Evolutionary conservation across 2,329 filamentous ascomycete species (phyloP), one percentile per base, ranked within the genome.

Genomic region (Grosmannia huntii): DNA sequence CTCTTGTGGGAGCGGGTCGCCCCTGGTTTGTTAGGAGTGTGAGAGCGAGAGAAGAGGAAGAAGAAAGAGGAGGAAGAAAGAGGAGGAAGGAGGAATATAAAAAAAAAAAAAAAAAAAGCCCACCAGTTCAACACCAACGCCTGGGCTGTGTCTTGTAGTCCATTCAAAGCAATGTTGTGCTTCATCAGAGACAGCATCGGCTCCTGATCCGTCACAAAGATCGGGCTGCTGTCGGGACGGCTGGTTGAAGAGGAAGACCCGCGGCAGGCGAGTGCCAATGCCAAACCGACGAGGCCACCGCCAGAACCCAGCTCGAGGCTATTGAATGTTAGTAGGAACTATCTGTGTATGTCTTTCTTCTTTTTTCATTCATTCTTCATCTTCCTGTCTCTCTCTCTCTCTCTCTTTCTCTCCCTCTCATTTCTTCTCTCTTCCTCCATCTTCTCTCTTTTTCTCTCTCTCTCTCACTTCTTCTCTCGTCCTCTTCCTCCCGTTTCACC

Each of bases 221-320:
- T 16, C 21, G 48, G 25, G 19, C 38, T 27, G 21, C 46, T 49
- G 11, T 14, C 46, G 46, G 21, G 21, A 21, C 46, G 21, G 96
- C 70, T n/a, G 9, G 7, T 12, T 16, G 25, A 12, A 19, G 28
- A 21, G 5, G 16, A 4, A 1, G 33, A 46, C 12, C 4, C 33
- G 38, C 55, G 52, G 70, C 78, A 83, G 53, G 78, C 81, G 36
- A 76, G 72, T 33, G 82, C 82, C 36, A 85, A 76, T 14, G 78
- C 81, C 60, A 86, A 74, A 55, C 83, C 91, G 55, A 95, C 90
- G 55, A 97, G 80, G 23, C 94, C 94, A 58, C 91, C 90, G 60
- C 94, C 94, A 60, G 92, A 90, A 59, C 94, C 94, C 49, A 99
- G 79, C 73, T 97, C 94, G 66, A 97, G 76, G 74, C 90, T 95